Conservation (phyloP, 2,329 filamentous ascomycete genomes). For the Lecanicillium sp. region DNA sequence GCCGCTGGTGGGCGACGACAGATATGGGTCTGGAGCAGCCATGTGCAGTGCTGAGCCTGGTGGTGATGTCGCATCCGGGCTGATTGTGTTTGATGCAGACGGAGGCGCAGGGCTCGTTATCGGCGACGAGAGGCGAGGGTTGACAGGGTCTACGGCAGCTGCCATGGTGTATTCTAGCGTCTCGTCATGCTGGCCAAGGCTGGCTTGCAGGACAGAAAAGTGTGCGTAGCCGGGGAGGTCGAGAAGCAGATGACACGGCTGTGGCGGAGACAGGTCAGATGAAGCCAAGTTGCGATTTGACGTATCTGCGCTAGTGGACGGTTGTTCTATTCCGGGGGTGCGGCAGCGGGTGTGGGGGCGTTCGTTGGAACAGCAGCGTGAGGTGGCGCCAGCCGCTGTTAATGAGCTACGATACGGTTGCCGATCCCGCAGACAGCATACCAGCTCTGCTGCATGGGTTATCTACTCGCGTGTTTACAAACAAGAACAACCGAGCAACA, state of each 20-base stretch:
- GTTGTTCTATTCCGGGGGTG: neutral
- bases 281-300: neutral
- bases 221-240: neutral
- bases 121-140: constrained; percentile 10
- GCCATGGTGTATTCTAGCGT: constrained; percentile 12
- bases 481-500: too few species aligned
- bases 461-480: too few species aligned
- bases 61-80: neutral
- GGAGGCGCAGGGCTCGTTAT: constrained; percentile 1
- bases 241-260: too few species aligned
- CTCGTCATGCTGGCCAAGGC: too few species aligned
- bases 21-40: too few species aligned
- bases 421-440: too few species aligned
- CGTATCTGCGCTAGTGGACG: neutral
- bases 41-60: neutral
- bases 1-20: too few species aligned
- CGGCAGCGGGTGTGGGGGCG: neutral
- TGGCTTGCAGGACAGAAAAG: neutral
- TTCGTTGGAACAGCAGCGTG: too few species aligned
- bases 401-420: too few species aligned
- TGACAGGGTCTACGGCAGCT: constrained; percentile 15
- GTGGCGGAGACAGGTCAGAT: too few species aligned
- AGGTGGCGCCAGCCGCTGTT: too few species aligned
- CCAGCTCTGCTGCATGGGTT: too few species aligned
- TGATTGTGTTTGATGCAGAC: constrained; percentile 3